Evolutionary conservation across 2,329 filamentous ascomycete genomes (phyloP), one percentile per base, ranked within the genome.

Genomic region (Diplocarpon rosae): DNA sequence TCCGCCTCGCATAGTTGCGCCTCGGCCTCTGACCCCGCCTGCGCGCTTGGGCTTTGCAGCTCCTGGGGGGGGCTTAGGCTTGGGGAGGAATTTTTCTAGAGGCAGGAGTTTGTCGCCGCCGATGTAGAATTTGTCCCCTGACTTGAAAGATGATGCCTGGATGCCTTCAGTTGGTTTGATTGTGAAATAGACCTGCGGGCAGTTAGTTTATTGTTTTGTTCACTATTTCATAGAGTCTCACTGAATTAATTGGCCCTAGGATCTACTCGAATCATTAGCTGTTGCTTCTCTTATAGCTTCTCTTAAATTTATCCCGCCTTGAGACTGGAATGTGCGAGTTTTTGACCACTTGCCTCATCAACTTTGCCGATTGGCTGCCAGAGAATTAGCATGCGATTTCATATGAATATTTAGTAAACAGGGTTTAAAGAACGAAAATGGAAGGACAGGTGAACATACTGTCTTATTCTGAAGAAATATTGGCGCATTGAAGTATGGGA

Each of bases 401-500:
- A 27, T 45, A 4, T 17, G 29, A 2, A 8, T 28, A 14, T 11
- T 33, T 34, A 13, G 39, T 34, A 36, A 36, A 43, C 16, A 29
- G 15, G 13, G 33, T 12, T 17, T 16, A 24, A n/a, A 28, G 14
- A 15, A 7, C 29, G 12, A 28, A 13, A 7, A 7, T 12, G 14
- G 16, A n/a, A n/a, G 13, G 5, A 5, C 1, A 33, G 17, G 15
- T 11, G 15, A 31, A 28, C 64, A 24, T 24, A 24, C 20, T 24
- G 52, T 84, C 76, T 96, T 98, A 75, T 96, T 98, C 76, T 96
- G 90, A 60, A 96, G 83, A 71, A 92, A 98, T 66, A 98, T 94
- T 56, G 88, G 88, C 50, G 92, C 92, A 73, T 95, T 96, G 82
- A 98, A 98, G 72, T 94, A 94, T 51, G 92, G 92, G 53, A 98